A percentile compares a stretch with the other conserved stretches of the same genome.
These are phyloP conservation scores for Coemansia sp. DNA, from an alignment of 192 early-diverging fungal genomes.

Conservation along the genomic window DNA sequence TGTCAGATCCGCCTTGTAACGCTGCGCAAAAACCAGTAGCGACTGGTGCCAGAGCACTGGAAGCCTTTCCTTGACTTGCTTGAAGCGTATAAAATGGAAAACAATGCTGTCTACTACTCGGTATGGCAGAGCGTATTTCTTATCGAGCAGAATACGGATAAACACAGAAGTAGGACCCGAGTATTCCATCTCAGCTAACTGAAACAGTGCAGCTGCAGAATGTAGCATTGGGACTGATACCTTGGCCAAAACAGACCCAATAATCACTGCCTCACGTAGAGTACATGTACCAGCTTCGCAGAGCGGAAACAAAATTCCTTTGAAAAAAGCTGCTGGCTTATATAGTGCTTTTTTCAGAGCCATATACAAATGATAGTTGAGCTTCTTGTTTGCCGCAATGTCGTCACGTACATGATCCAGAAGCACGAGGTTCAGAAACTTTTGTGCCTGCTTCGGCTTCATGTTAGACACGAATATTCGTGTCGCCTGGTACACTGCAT, in stretches of 20 bases:
- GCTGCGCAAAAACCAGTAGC: constrained; percentile 91
- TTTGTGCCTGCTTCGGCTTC: constrained; percentile 87
- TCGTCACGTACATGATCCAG: constrained; percentile 92
- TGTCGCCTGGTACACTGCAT: constrained; percentile 94
- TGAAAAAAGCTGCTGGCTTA: constrained; percentile 97
- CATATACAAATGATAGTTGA: constrained; percentile 97
- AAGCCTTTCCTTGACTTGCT: constrained; percentile 75
- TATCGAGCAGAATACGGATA: constrained; percentile 93
- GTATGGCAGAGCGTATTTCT: constrained; percentile 97
- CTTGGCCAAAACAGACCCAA: constrained; percentile 88
- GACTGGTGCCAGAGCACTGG: constrained; percentile 99
- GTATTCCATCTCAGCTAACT: constrained; percentile 98
- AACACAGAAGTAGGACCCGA: constrained; percentile 92
- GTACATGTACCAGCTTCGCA: constrained; percentile 91
- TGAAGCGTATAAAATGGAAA: constrained; percentile 93
- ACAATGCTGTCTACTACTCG: constrained; percentile 95
- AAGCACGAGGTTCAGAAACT: constrained; percentile 85
- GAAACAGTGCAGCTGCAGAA: constrained; percentile 88
- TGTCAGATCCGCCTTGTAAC: constrained; percentile 94
- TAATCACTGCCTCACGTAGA: constrained; percentile 92
- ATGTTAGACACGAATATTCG: constrained; percentile 97
- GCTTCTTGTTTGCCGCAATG: constrained; percentile 94
- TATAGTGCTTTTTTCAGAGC: constrained; percentile 94
- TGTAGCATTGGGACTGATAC: constrained; percentile 94
- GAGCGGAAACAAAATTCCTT: constrained; percentile 93